Evolutionary conservation across 1,284 basidiomycete genomes (phyloP), one percentile per base, ranked within the genome.

Genomic region (Fomitopsis betulina): DNA sequence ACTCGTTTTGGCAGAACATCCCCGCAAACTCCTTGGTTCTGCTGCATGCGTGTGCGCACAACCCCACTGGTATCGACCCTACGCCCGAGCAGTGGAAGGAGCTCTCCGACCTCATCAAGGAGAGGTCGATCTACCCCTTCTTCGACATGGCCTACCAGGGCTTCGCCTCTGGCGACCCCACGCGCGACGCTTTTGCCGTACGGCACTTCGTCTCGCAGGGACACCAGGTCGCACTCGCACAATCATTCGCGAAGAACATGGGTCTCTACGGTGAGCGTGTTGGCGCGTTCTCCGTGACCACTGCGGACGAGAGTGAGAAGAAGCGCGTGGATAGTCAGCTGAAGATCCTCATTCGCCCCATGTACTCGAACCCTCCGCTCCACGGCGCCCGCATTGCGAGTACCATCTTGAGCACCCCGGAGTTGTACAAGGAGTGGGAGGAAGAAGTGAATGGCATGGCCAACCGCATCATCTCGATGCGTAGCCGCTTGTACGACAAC

Each of bases 201-300:
- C 91, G 97, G 62, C 86, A 97, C 79, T 99, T 99, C 76, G 93
- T 97, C 56, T 79, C 86, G 51, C 79, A 94, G 72, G 93, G 93
- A 42, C 93, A 95, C 76, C 89, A 93, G 68, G 77, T 95, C 63
- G 90, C 93, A 15, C 83, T 95, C 50, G 80, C 88, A 61, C 97
- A 99, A 76, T 95, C 93, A 56, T 99, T 98, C 75, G 97, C 97
- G 56, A 99, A 99, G 84, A 99, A 99, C 81, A 96, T 98, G 84
- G 96, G 97, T 61, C 83, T 99, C 40, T 99, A 99, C 74, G 97
- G 96, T 64, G 96, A 98, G 76, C 93, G 96, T 71, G 93, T 94
- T 59, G 96, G 96, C 21, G 90, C 93, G n/a, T 94, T 99, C 83
- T 95, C 93, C 23, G 74, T 98, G 67, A 86, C 90, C 54, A 86